phyloP scores from a whole-genome alignment of 148 eudicot species.

The Rhododendron ovatum region DNA sequence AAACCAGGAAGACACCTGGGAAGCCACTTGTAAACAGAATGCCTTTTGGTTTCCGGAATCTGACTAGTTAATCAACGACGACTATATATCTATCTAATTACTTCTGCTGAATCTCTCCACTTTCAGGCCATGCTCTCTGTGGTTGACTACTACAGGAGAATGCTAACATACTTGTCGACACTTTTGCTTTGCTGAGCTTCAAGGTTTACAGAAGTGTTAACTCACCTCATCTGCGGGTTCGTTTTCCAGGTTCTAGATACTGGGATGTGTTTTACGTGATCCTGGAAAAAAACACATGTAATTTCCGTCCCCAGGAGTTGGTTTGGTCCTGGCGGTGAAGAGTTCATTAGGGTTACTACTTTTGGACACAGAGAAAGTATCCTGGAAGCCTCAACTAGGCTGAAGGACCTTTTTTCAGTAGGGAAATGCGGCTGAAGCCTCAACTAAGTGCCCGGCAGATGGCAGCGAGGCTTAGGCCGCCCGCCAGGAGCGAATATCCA shows the following conservation, averaged over 20 bases:
- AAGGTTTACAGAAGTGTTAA: constrained; percentile 66
- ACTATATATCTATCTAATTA: not conserved
- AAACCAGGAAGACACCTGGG: not conserved
- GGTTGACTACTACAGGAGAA: constrained; percentile 66
- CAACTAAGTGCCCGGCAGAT: too few relatives aligned
- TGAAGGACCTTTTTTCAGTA: constrained; percentile 34
- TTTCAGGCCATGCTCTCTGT: constrained; percentile 41
- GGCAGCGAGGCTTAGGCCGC: too few relatives aligned
- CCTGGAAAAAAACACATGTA: constrained; percentile 63
- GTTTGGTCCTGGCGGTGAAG: constrained; percentile 70
- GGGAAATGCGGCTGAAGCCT: not conserved
- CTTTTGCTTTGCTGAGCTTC: constrained; percentile 50
- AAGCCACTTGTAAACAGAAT: not conserved
- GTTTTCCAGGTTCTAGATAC: constrained; percentile 74
- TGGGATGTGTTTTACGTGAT: constrained; percentile 76
- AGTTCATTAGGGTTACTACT: constrained; percentile 63
- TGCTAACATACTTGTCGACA: constrained; percentile 46
- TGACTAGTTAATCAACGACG: not conserved
- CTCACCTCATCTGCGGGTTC: constrained; percentile 84
- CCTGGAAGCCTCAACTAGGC: constrained; percentile 61
- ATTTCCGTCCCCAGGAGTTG: constrained; percentile 72
- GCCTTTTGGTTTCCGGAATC: not conserved
- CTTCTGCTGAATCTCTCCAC: not conserved
- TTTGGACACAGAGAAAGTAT: constrained; percentile 55
- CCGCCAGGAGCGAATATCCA: too few relatives aligned